These are phyloP conservation scores for Salix dunnii DNA, from an alignment of 345 rosid genomes.

Conservation along the genomic window DNA sequence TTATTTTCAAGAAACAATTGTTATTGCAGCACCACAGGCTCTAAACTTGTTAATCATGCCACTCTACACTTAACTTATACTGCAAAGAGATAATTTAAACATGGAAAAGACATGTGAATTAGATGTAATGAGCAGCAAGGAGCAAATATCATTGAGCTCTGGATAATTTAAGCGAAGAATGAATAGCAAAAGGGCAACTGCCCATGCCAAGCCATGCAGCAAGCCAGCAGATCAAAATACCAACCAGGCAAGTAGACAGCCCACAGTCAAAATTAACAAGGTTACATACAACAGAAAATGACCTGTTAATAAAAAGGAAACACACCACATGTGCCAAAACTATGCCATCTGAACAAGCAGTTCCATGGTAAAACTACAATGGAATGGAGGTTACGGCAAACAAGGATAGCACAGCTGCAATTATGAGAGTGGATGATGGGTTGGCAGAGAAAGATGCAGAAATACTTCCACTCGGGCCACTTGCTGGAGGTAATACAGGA, in stretches of 20 bases:
- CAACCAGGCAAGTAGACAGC: neutral
- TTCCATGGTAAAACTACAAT: constrained; percentile 26
- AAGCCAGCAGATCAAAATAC: neutral
- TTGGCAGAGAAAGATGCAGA: constrained; percentile 43
- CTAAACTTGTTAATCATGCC: neutral
- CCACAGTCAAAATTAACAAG: constrained; percentile 2
- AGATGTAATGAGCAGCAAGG: neutral
- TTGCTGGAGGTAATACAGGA: constrained; percentile 52
- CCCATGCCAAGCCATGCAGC: neutral
- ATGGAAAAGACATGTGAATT: neutral
- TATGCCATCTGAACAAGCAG: constrained; percentile 3
- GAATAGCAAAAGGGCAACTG: neutral
- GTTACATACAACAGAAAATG: constrained; percentile 20
- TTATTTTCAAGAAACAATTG: too few species aligned
- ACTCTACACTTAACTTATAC: too few species aligned
- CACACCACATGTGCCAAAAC: constrained; percentile 17
- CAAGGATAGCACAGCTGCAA: constrained; percentile 17
- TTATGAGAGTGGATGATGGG: constrained; percentile 23
- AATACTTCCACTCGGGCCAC: constrained; percentile 55
- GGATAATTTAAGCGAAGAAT: neutral
- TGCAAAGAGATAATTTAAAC: neutral
- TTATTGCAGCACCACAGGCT: too few species aligned
- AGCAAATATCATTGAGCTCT: neutral
- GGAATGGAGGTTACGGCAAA: constrained; percentile 25
- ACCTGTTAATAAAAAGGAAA: constrained; percentile 9